Conservation (phyloP, 352 stramenopile genomes). For the Phytophthora parvispora region DNA sequence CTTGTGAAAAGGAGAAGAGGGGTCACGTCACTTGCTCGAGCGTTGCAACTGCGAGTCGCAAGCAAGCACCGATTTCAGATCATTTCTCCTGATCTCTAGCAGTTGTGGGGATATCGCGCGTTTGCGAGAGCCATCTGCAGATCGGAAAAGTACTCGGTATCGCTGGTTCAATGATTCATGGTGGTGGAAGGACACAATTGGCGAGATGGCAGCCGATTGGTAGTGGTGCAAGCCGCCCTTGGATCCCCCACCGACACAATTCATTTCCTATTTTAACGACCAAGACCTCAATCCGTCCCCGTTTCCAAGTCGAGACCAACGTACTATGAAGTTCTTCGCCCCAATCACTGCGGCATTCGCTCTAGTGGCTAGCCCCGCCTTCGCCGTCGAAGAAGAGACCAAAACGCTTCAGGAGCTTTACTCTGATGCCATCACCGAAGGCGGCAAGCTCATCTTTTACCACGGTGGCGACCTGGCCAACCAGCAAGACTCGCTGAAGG, state of each 20-base stretch:
- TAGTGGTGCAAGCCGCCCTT: background rate
- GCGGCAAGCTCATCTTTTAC: slow-evolving; percentile 58
- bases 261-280: background rate
- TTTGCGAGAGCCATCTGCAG: slow-evolving; percentile 8
- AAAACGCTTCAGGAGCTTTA: slow-evolving; percentile 57
- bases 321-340: slow-evolving; percentile 24
- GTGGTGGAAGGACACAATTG: background rate
- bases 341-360: background rate
- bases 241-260: background rate
- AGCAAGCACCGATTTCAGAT: slow-evolving; percentile 12
- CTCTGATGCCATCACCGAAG: slow-evolving; percentile 51
- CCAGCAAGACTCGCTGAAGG: slow-evolving; percentile 31
- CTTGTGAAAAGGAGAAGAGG: background rate
- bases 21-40: background rate
- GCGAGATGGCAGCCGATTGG: too few relatives aligned
- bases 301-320: background rate
- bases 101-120: background rate
- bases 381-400: slow-evolving; percentile 45
- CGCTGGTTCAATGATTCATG: background rate
- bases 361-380: slow-evolving; percentile 1
- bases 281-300: too few relatives aligned
- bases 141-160: background rate
- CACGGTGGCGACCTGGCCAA: slow-evolving; percentile 40
- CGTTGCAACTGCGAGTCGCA: too few relatives aligned
- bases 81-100: background rate